Conservation (phyloP, 805 yeast genomes). For the Wickerhamiella australiensis region DNA sequence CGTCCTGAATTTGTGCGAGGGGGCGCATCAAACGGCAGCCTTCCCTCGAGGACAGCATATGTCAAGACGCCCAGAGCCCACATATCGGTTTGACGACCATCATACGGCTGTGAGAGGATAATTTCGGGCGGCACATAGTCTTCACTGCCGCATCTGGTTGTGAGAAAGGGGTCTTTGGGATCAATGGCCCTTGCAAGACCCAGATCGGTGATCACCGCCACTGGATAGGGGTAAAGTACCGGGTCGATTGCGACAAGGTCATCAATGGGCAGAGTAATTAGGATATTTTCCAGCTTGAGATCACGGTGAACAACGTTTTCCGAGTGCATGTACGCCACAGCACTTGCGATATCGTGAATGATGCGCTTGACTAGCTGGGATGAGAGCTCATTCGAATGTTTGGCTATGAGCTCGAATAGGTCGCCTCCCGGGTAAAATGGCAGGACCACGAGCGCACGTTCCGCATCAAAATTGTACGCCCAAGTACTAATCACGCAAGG, state of each 20-base stretch:
- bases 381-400: slow-evolving; percentile 33
- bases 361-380: slow-evolving; percentile 46
- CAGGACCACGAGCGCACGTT: slow-evolving; percentile 42
- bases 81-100: slow-evolving; percentile 80
- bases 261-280: slow-evolving; percentile 33
- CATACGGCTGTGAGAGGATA: slow-evolving; percentile 78
- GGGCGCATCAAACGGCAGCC: slow-evolving; percentile 86
- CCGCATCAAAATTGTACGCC: slow-evolving; percentile 30
- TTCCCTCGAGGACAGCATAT: slow-evolving; percentile 69
- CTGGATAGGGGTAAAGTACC: slow-evolving; percentile 24
- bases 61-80: slow-evolving; percentile 95
- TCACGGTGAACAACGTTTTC: slow-evolving; percentile 75
- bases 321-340: slow-evolving; percentile 60
- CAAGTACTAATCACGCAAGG: slow-evolving; percentile 57
- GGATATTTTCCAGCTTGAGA: slow-evolving; percentile 73
- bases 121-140: slow-evolving; percentile 95
- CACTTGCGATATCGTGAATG: slow-evolving; percentile 56
- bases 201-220: slow-evolving; percentile 68
- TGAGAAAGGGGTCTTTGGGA: slow-evolving; percentile 47
- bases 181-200: slow-evolving; percentile 70
- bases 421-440: slow-evolving; percentile 82
- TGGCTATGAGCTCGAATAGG: slow-evolving; percentile 49
- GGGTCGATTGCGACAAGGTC: slow-evolving; percentile 25
- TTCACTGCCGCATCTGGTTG: slow-evolving; percentile 91
- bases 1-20: slow-evolving; percentile 32